These are phyloP conservation scores for Magnaporthiopsis incrustans DNA, from an alignment of 2,329 filamentous ascomycete species.

Conservation along the genomic window DNA sequence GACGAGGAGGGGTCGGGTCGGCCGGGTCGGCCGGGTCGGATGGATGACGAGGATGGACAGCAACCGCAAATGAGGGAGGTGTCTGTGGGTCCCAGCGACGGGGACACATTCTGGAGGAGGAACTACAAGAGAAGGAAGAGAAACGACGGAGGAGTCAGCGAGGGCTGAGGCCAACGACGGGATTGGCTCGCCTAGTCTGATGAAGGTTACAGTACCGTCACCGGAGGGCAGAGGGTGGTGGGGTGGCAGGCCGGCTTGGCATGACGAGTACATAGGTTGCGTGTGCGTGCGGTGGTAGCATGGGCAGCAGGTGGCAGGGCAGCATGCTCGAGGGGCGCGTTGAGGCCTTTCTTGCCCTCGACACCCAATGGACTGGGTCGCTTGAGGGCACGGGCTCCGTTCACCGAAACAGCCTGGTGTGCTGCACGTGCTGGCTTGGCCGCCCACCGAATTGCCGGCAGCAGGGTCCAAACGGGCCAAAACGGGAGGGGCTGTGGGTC, in stretches of 20 bases:
- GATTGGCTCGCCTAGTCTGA: too few relatives aligned
- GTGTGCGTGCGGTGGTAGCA: too few relatives aligned
- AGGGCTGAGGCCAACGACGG: background rate
- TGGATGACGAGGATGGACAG: background rate
- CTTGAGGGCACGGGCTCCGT: background rate
- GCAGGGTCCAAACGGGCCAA: background rate
- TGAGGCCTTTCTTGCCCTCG: background rate
- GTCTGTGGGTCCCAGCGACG: constrained; percentile 10
- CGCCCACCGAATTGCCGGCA: background rate
- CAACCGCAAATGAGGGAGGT: background rate
- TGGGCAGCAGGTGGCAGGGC: too few relatives aligned
- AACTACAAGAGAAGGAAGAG: constrained; percentile 24
- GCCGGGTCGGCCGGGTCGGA: background rate
- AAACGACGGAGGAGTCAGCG: background rate
- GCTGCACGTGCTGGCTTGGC: background rate
- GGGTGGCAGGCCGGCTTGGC: background rate
- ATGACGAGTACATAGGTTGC: background rate
- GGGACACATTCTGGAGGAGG: constrained; percentile 15
- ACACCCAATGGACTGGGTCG: background rate
- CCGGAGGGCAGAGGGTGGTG: background rate
- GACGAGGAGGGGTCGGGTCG: constrained; percentile 14
- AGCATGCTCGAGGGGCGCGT: too few relatives aligned
- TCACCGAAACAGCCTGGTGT: background rate
- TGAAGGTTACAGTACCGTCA: too few relatives aligned
- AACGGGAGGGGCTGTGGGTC: background rate